Evolutionary conservation across 108 stramenopile species (phyloP), one percentile per base, ranked within the genome.

Genomic region (Fistulifera solaris): DNA sequence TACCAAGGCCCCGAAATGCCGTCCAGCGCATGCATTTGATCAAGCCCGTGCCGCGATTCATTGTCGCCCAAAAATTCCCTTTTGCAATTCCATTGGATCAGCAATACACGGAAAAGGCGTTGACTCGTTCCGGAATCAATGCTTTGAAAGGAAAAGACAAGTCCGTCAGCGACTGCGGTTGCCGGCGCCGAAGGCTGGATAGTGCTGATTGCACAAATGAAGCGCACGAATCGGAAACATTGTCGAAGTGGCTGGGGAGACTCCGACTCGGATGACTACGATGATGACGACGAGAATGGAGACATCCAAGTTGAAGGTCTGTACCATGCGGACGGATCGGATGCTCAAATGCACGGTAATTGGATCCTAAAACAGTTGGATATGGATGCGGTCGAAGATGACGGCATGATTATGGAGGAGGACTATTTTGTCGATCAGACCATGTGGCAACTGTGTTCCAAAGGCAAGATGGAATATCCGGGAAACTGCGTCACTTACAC

Each of bases 51-150:
- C n/a, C 54, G 16, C 16, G 16, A n/a, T 16, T 41, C 11, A 22
- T n/a, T n/a, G n/a, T n/a, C n/a, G n/a, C n/a, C n/a, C n/a, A n/a
- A 53, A 17, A 55, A 35, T 40, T 14, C 10, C 8, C 11, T 41
- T 15, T 55, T 55, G n/a, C n/a, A n/a, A 5, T 16, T 41, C 54
- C 54, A 8, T 39, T 55, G 39, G 54, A 55, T 18, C 54, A 55
- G 41, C 54, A 55, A 16, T 55, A 55, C 54, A 55, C 54, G 18
- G 40, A 38, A 2, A 21, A 16, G 22, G 41, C 54, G 2, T 55
- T 55, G 39, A n/a, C 11, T 38, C 54, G 17, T 15, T 25, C 16
- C 3, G 38, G 54, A 3, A 8, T 35, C 31, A 8, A 8, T 35
- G 31, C 31, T 8, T 35, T 35, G n/a, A 51, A 24, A 51, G 27